These are phyloP conservation scores for Alternaria metachromatica DNA, from an alignment of 2,329 filamentous ascomycete genomes.

Conservation along the genomic window DNA sequence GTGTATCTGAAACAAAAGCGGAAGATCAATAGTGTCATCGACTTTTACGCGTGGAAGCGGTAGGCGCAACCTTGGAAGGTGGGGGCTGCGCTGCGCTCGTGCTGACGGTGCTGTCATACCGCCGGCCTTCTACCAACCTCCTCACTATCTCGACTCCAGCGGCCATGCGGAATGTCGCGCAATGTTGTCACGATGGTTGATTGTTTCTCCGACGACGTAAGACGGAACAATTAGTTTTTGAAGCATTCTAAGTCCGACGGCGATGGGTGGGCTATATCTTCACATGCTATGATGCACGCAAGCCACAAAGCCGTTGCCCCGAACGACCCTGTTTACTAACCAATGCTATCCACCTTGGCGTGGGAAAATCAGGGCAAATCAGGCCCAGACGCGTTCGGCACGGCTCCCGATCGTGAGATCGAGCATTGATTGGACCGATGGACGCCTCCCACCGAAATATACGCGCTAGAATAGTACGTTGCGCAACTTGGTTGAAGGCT, in stretches of 20 bases:
- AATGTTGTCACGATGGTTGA: too few relatives aligned
- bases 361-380: not conserved
- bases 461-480: slow-evolving; percentile 20
- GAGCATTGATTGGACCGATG: slow-evolving; percentile 14
- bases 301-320: slow-evolving; percentile 9
- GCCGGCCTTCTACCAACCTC: not conserved
- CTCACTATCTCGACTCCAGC: not conserved
- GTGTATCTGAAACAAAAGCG: not conserved
- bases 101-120: not conserved
- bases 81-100: not conserved
- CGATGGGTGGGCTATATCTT: not conserved
- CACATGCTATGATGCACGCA: not conserved
- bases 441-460: slow-evolving; percentile 15
- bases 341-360: not conserved
- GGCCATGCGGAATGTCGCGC: not conserved
- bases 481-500: slow-evolving; percentile 28
- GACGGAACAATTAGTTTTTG: too few relatives aligned
- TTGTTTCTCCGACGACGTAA: not conserved
- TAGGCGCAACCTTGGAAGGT: not conserved
- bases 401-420: not conserved
- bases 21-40: not conserved
- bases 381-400: slow-evolving; percentile 1
- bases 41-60: not conserved
- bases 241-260: too few relatives aligned
- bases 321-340: slow-evolving; percentile 13